phyloP scores from a whole-genome alignment of 768 basidiomycete species.

The Cystobasidiopsis lactophilus region DNA sequence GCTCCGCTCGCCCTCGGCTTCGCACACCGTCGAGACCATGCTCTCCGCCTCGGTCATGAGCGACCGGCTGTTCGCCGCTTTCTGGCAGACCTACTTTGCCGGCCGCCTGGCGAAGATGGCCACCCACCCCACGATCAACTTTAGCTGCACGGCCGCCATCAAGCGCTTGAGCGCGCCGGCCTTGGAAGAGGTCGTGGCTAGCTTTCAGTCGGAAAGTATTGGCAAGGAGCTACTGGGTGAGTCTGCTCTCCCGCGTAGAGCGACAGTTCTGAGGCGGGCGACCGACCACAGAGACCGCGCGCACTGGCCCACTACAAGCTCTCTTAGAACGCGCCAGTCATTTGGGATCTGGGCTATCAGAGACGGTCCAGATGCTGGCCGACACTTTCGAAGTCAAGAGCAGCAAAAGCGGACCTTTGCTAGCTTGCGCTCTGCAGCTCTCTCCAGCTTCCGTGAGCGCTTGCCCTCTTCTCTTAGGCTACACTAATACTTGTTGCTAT shows the following conservation, averaged over 20 bases:
- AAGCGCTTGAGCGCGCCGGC: constrained; percentile 39
- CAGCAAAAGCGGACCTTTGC: too few species aligned
- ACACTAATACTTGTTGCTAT: too few species aligned
- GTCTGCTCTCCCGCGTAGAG: too few species aligned
- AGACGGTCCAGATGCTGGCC: too few species aligned
- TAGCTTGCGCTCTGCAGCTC: too few species aligned
- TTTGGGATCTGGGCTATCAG: constrained; percentile 31
- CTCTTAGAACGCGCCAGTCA: constrained; percentile 43
- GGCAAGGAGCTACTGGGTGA: constrained; percentile 23
- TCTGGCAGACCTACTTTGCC: constrained; percentile 62
- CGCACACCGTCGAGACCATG: constrained; percentile 69
- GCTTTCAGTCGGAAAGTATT: constrained; percentile 30
- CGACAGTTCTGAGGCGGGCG: too few species aligned
- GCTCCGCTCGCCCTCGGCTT: constrained; percentile 65
- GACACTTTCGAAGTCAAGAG: too few species aligned
- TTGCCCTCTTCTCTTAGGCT: too few species aligned
- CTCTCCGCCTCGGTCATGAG: constrained; percentile 36
- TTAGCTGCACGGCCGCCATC: constrained; percentile 62
- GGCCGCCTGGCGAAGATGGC: constrained; percentile 49
- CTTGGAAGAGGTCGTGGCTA: constrained; percentile 36
- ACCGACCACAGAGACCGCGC: constrained; percentile 34
- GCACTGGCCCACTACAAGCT: constrained; percentile 58
- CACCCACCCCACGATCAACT: constrained; percentile 79
- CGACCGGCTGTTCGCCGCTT: constrained; percentile 34
- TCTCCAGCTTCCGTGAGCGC: too few species aligned